phyloP scores from a whole-genome alignment of 1,284 basidiomycete genomes.

The Ganoderma boninense region DNA sequence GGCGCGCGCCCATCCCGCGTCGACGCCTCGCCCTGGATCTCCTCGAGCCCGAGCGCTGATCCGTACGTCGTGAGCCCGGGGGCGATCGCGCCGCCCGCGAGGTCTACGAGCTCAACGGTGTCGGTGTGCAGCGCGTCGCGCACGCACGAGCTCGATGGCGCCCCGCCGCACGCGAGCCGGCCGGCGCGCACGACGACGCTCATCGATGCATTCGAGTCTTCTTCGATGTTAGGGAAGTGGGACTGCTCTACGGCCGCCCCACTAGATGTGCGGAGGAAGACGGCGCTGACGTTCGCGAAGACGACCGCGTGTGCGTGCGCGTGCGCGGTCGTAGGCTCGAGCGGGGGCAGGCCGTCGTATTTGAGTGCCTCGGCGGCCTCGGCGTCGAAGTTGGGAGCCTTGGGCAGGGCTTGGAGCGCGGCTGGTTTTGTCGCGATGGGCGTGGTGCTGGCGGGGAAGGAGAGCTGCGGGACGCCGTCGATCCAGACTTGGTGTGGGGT shows the following conservation, averaged over 20 bases:
- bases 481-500: constrained; percentile 80
- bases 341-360: constrained; percentile 73
- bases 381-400: constrained; percentile 65
- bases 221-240: neutral
- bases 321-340: constrained; percentile 48
- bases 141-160: constrained; percentile 18
- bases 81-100: constrained; percentile 56
- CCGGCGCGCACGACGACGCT: constrained; percentile 48
- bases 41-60: constrained; percentile 45
- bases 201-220: constrained; percentile 34
- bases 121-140: constrained; percentile 16
- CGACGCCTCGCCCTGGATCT: constrained; percentile 50
- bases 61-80: constrained; percentile 47
- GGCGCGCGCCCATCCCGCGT: constrained; percentile 55
- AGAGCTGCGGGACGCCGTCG: constrained; percentile 72
- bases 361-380: constrained; percentile 61
- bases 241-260: neutral
- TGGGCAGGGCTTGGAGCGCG: constrained; percentile 56
- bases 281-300: constrained; percentile 63
- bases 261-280: constrained; percentile 42
- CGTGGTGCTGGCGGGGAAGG: constrained; percentile 32
- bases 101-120: constrained; percentile 41
- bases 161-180: constrained; percentile 32
- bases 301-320: constrained; percentile 50
- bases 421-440: constrained; percentile 55